A percentile compares a stretch with the other conserved stretches of the same genome.
Evolutionary conservation across 495 filamentous ascomycete genomes (phyloP).

Genomic region (Talaromyces trachyspermus): DNA sequence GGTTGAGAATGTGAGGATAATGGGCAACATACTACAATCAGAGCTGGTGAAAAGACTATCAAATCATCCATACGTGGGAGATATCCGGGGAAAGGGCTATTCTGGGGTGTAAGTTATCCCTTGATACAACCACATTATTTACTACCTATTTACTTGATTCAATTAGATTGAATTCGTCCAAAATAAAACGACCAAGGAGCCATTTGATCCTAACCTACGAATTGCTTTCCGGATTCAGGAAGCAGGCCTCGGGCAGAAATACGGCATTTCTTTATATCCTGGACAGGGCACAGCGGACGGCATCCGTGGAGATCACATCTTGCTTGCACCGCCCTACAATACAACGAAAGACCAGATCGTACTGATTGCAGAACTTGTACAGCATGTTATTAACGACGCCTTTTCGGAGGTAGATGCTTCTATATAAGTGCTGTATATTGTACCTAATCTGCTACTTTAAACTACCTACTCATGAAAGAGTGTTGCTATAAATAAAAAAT

Average conservation of each 20-base stretch:
- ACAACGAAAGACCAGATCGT: constrained; percentile 55
- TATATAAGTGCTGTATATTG: neutral
- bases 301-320: constrained; percentile 61
- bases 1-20: constrained; percentile 43
- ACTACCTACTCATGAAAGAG: neutral
- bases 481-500: neutral
- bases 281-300: constrained; percentile 63
- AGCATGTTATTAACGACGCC: constrained; percentile 25
- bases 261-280: constrained; percentile 63
- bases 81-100: constrained; percentile 52
- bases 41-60: constrained; percentile 37
- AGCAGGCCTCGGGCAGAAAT: constrained; percentile 39
- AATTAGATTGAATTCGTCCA: constrained; percentile 51
- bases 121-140: constrained; percentile 2
- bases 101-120: constrained; percentile 42
- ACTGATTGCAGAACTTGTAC: constrained; percentile 43
- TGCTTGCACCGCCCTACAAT: constrained; percentile 71
- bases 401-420: constrained; percentile 13
- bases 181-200: constrained; percentile 47
- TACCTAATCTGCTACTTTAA: too few species aligned
- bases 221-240: constrained; percentile 45
- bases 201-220: constrained; percentile 32
- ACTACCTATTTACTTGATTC: neutral
- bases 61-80: constrained; percentile 49
- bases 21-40: constrained; percentile 43